Base-by-base conservation (phyloP, 768 basidiomycete species). In the Mycena kentingensis region DNA sequence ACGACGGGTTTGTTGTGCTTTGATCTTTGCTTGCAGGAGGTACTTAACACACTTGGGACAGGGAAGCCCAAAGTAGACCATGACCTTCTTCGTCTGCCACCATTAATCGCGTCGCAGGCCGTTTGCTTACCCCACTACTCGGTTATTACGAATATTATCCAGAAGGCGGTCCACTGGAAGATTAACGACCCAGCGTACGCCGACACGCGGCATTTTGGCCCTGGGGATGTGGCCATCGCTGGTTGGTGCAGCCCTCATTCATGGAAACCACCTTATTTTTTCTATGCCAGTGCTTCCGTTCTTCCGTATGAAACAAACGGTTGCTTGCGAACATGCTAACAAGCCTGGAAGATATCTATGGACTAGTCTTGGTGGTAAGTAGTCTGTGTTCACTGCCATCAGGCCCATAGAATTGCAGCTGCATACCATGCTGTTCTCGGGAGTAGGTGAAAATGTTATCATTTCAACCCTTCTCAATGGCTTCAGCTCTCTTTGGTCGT, bases 111-210 rank as follows among this genome's bases (percentile, higher is more conserved):
- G 32, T 10, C 12, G 10, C 28, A 85, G 85, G 88, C 85, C 10
- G 85, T 88, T 16, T 77, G 74, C 7, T 83, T 90, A 51, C 64
- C 87, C 0, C 88, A 90, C 64, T 84, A 81, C 62, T 67, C 77
- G 0, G 77, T 87, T 5, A 84, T 88, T 26, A 73, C 79, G 16
- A 88, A 87, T 61, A 68, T 83, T 4, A 62, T 85, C n/a, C 84
- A 86, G 67, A 82, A 73, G 71, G 77, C 76, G 1, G 51, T 73
- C 34, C 82, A 83, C 59, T 75, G 75, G 58, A 74, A 71, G 36
- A 57, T 80, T 8, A 69, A 70, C 51, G 73, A 81, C 45, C 68
- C 66, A 27, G 65, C 47, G 49, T 70, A 68, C 68, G n/a, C n/a
- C n/a, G 77, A 65, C 49, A 68, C 67, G 62, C 72, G 72, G 62